These are phyloP conservation scores for Pyrenochaeta sp. DNA, from an alignment of 2,329 filamentous ascomycete species.

Conservation along the genomic window DNA sequence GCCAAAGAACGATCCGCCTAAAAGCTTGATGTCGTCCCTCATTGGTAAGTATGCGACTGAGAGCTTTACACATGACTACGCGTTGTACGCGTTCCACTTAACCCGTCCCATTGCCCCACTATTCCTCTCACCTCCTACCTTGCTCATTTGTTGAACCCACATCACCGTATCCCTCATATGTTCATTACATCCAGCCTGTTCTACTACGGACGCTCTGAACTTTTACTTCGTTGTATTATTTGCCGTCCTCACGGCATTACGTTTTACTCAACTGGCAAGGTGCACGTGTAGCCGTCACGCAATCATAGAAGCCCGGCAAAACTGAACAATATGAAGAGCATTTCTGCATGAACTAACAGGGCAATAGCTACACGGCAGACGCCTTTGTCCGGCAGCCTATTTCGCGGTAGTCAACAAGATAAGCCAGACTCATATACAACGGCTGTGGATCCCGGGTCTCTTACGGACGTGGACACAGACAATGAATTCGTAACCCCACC, in stretches of 20 bases:
- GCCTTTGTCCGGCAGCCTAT: slow-evolving; percentile 2
- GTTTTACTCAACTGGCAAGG: background rate
- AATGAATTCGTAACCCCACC: slow-evolving; percentile 21
- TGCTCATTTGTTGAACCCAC: too few species aligned
- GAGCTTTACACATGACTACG: background rate
- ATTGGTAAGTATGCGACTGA: slow-evolving; percentile 17
- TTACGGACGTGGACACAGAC: slow-evolving; percentile 43
- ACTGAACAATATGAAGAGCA: background rate
- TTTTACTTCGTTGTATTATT: background rate
- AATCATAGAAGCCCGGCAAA: background rate
- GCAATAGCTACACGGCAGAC: slow-evolving; percentile 2
- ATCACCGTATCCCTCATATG: background rate
- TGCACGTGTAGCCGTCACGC: background rate
- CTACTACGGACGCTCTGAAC: background rate
- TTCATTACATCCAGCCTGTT: background rate
- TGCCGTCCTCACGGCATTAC: background rate
- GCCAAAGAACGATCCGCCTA: slow-evolving; percentile 13
- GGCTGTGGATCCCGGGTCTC: slow-evolving; percentile 33
- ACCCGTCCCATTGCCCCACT: background rate
- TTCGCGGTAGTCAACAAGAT: background rate
- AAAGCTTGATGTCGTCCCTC: slow-evolving; percentile 8
- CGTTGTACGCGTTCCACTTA: background rate
- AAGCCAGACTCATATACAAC: slow-evolving; percentile 20
- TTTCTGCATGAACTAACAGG: slow-evolving; percentile 4
- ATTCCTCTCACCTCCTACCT: background rate